Percentiles rank a stretch among this genome's conserved stretches.
Evolutionary conservation across 225 moss, liverwort and hornwort genomes (phyloP).

Genomic region (Sphagnum tenellum): DNA sequence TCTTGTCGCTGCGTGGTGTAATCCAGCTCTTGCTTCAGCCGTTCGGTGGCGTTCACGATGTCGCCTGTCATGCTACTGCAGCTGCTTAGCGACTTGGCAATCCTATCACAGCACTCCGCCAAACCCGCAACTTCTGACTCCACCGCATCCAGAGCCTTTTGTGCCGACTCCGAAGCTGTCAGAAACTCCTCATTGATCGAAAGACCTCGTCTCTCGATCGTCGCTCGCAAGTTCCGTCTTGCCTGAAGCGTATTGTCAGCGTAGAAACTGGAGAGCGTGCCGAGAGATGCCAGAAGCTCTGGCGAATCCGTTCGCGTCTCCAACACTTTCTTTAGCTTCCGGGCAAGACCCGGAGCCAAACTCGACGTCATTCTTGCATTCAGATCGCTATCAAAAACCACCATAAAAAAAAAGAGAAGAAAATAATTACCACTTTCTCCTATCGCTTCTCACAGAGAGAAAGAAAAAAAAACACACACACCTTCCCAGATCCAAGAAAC

Average conservation of each 20-base stretch:
- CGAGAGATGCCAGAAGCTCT: slow-evolving; percentile 75
- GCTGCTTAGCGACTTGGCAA: slow-evolving; percentile 92
- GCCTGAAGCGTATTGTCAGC: slow-evolving; percentile 64
- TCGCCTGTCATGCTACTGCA: slow-evolving; percentile 93
- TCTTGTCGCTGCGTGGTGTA: slow-evolving; percentile 86
- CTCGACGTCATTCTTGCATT: slow-evolving; percentile 29
- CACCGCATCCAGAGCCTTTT: slow-evolving; percentile 90
- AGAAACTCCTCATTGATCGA: slow-evolving; percentile 96
- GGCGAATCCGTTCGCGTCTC: slow-evolving; percentile 94
- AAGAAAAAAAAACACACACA: too few relatives aligned
- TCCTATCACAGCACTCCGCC: slow-evolving; percentile 97
- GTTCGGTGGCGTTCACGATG: slow-evolving; percentile 91
- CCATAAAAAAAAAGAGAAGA: too few relatives aligned
- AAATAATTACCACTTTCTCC: too few relatives aligned
- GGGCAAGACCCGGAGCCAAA: slow-evolving; percentile 84
- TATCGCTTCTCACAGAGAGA: too few relatives aligned
- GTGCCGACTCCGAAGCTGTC: slow-evolving; percentile 83
- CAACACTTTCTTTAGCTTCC: slow-evolving; percentile 93
- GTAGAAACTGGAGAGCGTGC: slow-evolving; percentile 65
- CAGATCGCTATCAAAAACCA: too few relatives aligned
- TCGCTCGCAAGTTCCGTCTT: slow-evolving; percentile 70
- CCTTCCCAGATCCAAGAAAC: too few relatives aligned
- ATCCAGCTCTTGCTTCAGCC: slow-evolving; percentile 87
- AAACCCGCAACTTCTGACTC: slow-evolving; percentile 84
- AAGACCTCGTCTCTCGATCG: slow-evolving; percentile 87